Conservation (phyloP, 176 grass and related monocot genomes). For the Elymus sibiricus region DNA sequence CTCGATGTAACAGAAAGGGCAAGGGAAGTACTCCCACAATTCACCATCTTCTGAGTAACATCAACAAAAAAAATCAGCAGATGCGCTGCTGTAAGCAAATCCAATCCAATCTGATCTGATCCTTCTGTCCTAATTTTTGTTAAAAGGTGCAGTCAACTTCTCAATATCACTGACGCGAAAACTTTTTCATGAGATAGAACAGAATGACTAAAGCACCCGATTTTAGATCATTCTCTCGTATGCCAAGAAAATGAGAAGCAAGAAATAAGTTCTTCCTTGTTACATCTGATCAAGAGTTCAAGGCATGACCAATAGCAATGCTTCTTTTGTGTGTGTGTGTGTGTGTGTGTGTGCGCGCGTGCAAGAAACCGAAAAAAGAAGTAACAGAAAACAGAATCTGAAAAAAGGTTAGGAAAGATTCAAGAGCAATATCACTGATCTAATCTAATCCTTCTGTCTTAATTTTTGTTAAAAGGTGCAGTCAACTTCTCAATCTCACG, state of each 20-base stretch:
- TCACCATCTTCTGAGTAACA: conserved; percentile 52
- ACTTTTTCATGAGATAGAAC: not conserved
- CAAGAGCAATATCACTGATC: not conserved
- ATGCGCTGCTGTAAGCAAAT: not conserved
- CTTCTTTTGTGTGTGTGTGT: not conserved
- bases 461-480: too few relatives aligned
- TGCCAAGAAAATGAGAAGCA: not conserved
- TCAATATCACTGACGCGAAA: not conserved
- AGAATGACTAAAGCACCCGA: not conserved
- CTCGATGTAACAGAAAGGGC: conserved; percentile 83
- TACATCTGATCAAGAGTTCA: conserved; percentile 3
- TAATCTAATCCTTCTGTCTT: too few relatives aligned
- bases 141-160: not conserved
- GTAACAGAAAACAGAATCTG: not conserved
- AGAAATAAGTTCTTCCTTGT: not conserved
- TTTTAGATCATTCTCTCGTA: not conserved
- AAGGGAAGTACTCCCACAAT: conserved; percentile 81
- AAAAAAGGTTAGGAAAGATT: conserved; percentile 2
- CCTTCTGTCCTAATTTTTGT: not conserved
- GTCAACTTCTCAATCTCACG: not conserved
- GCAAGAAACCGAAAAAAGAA: not conserved
- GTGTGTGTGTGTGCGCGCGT: not conserved
- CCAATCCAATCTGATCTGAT: not conserved
- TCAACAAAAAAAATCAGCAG: not conserved
- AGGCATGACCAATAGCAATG: not conserved